Evolutionary conservation across 1,139 yeast genomes (phyloP).

Genomic region (Magnusiomyces fungicola): DNA sequence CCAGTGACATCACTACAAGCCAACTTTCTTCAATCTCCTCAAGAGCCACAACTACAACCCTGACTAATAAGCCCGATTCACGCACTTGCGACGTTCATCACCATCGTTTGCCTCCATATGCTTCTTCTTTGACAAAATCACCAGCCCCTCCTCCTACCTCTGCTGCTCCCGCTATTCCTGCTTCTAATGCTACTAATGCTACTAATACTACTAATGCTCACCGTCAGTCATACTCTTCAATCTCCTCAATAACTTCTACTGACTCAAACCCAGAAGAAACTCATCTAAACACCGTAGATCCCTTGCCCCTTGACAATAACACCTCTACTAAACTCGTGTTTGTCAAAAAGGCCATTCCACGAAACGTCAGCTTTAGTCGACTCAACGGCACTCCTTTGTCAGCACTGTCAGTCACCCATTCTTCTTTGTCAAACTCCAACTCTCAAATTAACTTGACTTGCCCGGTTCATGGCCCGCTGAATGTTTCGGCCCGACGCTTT

Average conservation of each 20-base stretch:
- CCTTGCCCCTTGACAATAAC: too few relatives aligned
- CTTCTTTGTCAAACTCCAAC: too few relatives aligned
- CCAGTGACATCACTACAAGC: background rate
- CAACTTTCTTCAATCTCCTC: background rate
- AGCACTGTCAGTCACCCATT: background rate
- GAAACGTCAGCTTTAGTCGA: background rate
- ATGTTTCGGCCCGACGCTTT: background rate
- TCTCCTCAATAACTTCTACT: too few relatives aligned
- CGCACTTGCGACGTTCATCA: background rate
- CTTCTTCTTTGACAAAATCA: background rate
- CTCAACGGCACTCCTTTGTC: background rate
- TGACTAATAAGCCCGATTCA: background rate
- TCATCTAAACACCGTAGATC: too few relatives aligned
- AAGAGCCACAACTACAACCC: background rate
- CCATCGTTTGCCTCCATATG: conserved; percentile 1
- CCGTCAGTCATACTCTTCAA: too few relatives aligned
- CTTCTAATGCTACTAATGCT: too few relatives aligned
- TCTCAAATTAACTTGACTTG: background rate
- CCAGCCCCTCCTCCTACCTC: too few relatives aligned
- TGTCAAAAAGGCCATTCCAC: background rate
- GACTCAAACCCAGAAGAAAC: too few relatives aligned
- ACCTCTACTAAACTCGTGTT: too few relatives aligned
- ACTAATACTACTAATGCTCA: too few relatives aligned
- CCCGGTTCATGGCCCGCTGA: background rate
- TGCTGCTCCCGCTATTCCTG: too few relatives aligned